Evolutionary conservation across 2,329 filamentous ascomycete genomes (phyloP), one percentile per base, ranked within the genome.

Genomic region (Ilyonectria destructans): DNA sequence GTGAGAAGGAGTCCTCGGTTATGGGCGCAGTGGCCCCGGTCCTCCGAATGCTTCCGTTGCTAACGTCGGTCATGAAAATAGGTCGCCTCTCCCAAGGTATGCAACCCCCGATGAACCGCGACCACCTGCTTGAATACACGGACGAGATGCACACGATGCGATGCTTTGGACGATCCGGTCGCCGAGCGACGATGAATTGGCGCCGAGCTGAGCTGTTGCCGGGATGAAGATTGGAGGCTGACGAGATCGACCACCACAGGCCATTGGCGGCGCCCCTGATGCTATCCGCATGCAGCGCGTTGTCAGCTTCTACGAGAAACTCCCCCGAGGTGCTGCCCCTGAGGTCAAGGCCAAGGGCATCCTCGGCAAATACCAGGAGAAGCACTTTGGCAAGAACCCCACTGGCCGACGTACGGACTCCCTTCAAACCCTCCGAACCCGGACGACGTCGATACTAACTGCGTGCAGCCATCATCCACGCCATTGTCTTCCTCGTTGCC

Each of bases 281-380:
- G 96, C 96, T 81, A 90, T 95, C 81, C 94, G 96, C 83, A 98
- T 99, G 96, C 93, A 97, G 84, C 93, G 95, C 80, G 95, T 99
- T 78, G 96, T 98, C 84, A 94, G 90, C 87, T 98, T 99, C 90
- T 99, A 99, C 90, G 94, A 97, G 88, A 97, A 96, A 85, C 94
- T 99, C 68, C 96, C 97, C 81, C 94, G 95, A 81, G 97, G 96
- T 78, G 85, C 93, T 77, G 95, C 95, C 79, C 95, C 96, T 79
- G 91, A 94, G 84, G 84, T 90, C 77, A 91, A 97, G 89, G 85
- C 92, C 75, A 93, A 90, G 80, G 96, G 96, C 77, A 86, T 97
- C 70, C 85, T 97, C 79, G 93, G 92, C 80, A 90, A 94, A 84
- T 99, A 99, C 89, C 93, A 96, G 84, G 90, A 89, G 77, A 90